These are phyloP conservation scores for Lactarius evosmus DNA, from an alignment of 768 basidiomycete genomes.

Conservation along the genomic window DNA sequence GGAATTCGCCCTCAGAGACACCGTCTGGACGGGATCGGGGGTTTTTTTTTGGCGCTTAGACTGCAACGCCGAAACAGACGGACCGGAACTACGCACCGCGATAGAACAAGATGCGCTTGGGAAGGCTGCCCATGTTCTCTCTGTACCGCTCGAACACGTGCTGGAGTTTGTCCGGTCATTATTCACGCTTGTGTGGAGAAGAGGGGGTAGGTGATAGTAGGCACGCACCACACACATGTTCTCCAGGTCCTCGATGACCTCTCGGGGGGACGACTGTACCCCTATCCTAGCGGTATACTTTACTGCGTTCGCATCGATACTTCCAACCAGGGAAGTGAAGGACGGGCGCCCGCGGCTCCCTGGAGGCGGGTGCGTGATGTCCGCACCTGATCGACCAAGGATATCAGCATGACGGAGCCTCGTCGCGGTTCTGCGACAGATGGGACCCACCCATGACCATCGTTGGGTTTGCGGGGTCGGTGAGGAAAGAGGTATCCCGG, in stretches of 20 bases:
- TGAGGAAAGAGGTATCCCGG: constrained; percentile 55
- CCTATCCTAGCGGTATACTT: constrained; percentile 63
- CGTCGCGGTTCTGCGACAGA: neutral
- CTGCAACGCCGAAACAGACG: neutral
- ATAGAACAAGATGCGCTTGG: constrained; percentile 70
- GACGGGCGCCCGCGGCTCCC: constrained; percentile 72
- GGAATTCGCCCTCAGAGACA: constrained; percentile 54
- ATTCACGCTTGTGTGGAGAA: neutral
- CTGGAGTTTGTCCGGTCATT: neutral
- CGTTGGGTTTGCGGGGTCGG: constrained; percentile 68
- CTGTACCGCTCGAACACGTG: constrained; percentile 52
- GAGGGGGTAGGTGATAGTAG: neutral
- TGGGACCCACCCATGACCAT: constrained; percentile 62
- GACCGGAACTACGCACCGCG: constrained; percentile 45
- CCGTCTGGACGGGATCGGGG: constrained; percentile 38
- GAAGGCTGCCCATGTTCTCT: constrained; percentile 48
- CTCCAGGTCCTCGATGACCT: constrained; percentile 70
- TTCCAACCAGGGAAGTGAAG: constrained; percentile 74
- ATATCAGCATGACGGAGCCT: neutral
- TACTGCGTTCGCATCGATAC: constrained; percentile 67
- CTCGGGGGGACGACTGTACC: constrained; percentile 62
- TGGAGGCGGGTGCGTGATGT: constrained; percentile 77
- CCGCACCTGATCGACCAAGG: constrained; percentile 46
- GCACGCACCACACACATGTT: constrained; percentile 55
- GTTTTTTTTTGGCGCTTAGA: neutral